These are phyloP conservation scores for Chrysoporthe puriensis DNA, from an alignment of 2,329 filamentous ascomycete genomes.

Conservation along the genomic window DNA sequence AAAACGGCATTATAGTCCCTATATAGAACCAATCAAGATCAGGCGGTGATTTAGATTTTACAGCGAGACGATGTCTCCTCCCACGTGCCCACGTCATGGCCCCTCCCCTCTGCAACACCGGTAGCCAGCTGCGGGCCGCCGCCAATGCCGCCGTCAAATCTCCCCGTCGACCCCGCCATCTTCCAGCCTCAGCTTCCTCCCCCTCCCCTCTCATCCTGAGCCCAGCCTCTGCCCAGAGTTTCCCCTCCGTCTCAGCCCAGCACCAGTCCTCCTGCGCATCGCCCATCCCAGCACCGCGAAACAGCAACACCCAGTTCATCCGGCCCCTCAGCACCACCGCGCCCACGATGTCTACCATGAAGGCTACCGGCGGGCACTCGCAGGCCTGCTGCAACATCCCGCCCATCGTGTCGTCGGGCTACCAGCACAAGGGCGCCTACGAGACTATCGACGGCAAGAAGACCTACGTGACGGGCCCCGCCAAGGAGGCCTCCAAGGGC, in stretches of 20 bases:
- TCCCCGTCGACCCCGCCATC: conserved; percentile 13
- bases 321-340: conserved; percentile 23
- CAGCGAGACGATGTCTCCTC: neutral
- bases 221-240: too few relatives aligned
- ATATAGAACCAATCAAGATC: too few relatives aligned
- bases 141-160: conserved; percentile 11
- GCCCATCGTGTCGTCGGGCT: conserved; percentile 49
- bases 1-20: too few relatives aligned
- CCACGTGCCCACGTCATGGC: conserved; percentile 4
- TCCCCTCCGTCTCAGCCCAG: neutral
- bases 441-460: conserved; percentile 48
- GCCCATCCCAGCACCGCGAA: neutral
- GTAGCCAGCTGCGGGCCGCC: conserved; percentile 18
- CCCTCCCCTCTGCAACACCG: conserved; percentile 6
- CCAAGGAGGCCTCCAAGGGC: conserved; percentile 54
- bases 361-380: conserved; percentile 42
- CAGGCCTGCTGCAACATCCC: conserved; percentile 50
- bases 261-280: conserved; percentile 16
- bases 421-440: conserved; percentile 50
- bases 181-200: neutral
- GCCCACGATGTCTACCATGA: conserved; percentile 41
- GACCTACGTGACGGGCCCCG: conserved; percentile 54
- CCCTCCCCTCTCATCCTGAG: neutral
- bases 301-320: neutral
- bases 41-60: too few relatives aligned